These are phyloP conservation scores for Monosporascus sp. DNA, from an alignment of 2,329 filamentous ascomycete species.

Conservation along the genomic window DNA sequence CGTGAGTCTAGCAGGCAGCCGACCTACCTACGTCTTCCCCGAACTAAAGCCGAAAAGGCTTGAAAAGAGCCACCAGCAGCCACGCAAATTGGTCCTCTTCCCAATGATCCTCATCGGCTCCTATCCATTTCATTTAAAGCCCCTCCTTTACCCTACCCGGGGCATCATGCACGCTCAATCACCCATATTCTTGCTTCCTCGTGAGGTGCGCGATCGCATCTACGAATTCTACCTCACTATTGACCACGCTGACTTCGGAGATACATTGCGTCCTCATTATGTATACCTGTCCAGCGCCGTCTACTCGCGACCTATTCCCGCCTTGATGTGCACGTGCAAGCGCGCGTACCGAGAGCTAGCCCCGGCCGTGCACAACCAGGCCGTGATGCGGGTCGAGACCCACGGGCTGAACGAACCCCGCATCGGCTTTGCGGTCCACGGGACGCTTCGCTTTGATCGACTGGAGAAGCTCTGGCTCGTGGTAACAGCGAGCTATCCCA, in stretches of 20 bases:
- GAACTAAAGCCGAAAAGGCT: too few species aligned
- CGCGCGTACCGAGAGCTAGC: slow-evolving; percentile 14
- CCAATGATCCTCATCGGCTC: too few species aligned
- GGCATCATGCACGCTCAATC: slow-evolving; percentile 1
- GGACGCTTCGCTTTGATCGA: slow-evolving; percentile 20
- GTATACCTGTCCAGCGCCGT: slow-evolving; percentile 9
- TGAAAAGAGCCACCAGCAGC: too few species aligned
- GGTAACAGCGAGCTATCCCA: slow-evolving; percentile 21
- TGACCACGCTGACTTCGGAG: slow-evolving; percentile 15
- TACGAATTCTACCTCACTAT: slow-evolving; percentile 19
- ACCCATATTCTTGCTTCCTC: slow-evolving; percentile 13
- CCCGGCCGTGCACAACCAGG: slow-evolving; percentile 17
- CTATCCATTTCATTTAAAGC: too few species aligned
- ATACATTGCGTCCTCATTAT: slow-evolving; percentile 15
- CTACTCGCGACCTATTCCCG: slow-evolving; percentile 13
- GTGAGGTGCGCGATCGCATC: slow-evolving; percentile 19
- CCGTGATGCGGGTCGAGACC: slow-evolving; percentile 20
- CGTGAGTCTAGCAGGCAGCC: too few species aligned
- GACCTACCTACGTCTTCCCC: too few species aligned
- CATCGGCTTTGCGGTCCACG: slow-evolving; percentile 26
- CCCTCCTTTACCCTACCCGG: too few species aligned
- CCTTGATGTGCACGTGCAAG: slow-evolving; percentile 18
- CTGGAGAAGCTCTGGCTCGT: slow-evolving; percentile 21
- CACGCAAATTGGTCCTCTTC: too few species aligned
- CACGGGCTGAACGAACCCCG: slow-evolving; percentile 15